Evolutionary conservation across 1,139 yeast genomes (phyloP), one percentile per base, ranked within the genome.

Genomic region (Yamadazyma diospyri): DNA sequence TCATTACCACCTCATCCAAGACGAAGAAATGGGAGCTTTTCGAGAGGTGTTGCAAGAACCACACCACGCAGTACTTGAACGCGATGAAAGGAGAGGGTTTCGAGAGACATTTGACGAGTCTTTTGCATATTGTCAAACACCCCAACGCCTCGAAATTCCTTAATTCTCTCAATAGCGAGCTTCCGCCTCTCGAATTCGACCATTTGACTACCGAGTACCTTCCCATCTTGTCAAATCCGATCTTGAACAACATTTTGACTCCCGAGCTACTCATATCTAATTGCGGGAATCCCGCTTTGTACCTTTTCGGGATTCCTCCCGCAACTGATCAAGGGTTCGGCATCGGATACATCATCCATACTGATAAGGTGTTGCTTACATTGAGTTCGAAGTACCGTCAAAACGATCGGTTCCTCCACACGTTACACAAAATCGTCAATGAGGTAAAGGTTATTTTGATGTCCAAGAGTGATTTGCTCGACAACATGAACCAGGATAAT

Each of bases 261-360:
- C 72, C 74, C 0, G 74, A 68, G 36, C 44, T 69, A 19, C 53
- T 69, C 32, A 61, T 69, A 27, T 59, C 69, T 16, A 83, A 83
- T 51, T 83, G 94, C 60, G 94, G 94, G 13, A 83, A 81, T 48
- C 83, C 87, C 9, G 87, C 92, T 0, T 68, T 83, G 42, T 72
- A 74, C 30, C 61, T 79, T 12, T 83, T 83, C 61, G 92, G 92
- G 6, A 73, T 83, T 18, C 81, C 89, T 0, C 94, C 92, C 1
- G 85, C 87, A 0, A 66, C 72, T 16, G 78, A 83, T 32, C 78
- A 78, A 43, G 94, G 94, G 0, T 82, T 79, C 53, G 92, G 89
- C 10, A 69, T 82, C 27, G 92, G 89, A 0, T 83, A 83, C 48
- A 80, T 81, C 28, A 72, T 82, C 36, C 85, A 82, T 51, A 72